Evolutionary conservation across 192 early-diverging fungal genomes (phyloP).

Genomic region (Gigaspora rosea): DNA sequence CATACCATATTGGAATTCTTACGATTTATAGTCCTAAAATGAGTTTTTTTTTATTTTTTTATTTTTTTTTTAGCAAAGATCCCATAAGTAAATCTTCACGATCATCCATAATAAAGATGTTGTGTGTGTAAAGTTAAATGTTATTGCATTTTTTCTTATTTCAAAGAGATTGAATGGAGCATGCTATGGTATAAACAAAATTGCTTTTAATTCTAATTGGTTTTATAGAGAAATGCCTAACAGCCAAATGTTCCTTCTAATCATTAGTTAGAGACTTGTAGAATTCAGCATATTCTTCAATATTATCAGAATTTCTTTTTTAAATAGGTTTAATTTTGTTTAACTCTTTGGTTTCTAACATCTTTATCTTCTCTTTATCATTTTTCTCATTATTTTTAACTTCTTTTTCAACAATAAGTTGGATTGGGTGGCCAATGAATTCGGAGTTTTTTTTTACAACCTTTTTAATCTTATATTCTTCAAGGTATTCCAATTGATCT

Average conservation of each 20-base stretch:
- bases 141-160: constrained; percentile 99
- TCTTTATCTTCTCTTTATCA: constrained; percentile 65
- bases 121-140: too few species aligned
- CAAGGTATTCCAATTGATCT: constrained; percentile 96
- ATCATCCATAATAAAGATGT: constrained; percentile 99
- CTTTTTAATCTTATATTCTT: constrained; percentile 99
- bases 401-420: constrained; percentile 98
- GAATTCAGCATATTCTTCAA: constrained; percentile 97
- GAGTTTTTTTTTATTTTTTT: too few species aligned
- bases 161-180: constrained; percentile 99
- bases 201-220: constrained; percentile 98
- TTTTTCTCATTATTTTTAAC: constrained; percentile 97
- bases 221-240: constrained; percentile 99
- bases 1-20: too few species aligned
- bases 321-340: constrained; percentile 99
- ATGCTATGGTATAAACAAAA: constrained; percentile 94
- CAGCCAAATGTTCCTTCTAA: constrained; percentile 97
- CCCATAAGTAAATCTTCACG: constrained; percentile 99
- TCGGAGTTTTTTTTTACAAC: constrained; percentile 99
- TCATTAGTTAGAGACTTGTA: constrained; percentile 99
- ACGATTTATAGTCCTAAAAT: too few species aligned
- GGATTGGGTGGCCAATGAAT: constrained; percentile 99
- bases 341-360: constrained; percentile 67
- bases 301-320: constrained; percentile 98
- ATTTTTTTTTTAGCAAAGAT: too few species aligned